phyloP scores from a whole-genome alignment of 2,329 filamentous ascomycete genomes.

The Verticillium zaregamsianum region DNA sequence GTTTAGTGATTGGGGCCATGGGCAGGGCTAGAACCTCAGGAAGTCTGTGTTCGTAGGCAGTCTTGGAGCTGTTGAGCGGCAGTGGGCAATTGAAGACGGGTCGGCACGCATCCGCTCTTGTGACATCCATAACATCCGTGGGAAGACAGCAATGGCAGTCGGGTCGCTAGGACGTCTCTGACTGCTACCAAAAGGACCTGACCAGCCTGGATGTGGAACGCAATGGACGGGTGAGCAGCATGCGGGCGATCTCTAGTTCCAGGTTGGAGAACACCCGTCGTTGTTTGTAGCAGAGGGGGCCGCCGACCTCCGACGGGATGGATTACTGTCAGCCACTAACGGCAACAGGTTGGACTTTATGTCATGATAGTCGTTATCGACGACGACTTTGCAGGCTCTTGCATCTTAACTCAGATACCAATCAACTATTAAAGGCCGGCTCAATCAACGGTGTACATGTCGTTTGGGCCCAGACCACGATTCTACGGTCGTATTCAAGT shows the following conservation, averaged over 20 bases:
- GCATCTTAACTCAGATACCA: background rate
- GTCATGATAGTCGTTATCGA: background rate
- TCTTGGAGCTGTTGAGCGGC: background rate
- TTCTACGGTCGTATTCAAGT: background rate
- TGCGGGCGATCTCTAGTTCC: background rate
- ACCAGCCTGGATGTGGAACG: no score
- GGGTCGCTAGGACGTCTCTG: no score
- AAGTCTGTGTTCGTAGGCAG: background rate
- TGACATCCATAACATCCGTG: no score
- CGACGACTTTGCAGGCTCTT: background rate
- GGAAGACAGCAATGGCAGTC: no score
- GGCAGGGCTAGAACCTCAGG: background rate
- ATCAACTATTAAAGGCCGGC: background rate
- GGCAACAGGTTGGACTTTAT: background rate
- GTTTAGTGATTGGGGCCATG: background rate
- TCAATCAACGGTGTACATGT: background rate
- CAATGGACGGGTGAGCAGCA: background rate
- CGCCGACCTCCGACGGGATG: background rate
- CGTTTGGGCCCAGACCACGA: background rate
- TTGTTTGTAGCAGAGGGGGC: background rate
- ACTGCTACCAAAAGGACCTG: no score
- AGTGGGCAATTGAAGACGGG: background rate
- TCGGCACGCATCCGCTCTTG: background rate
- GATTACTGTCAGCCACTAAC: background rate
- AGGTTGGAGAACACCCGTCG: background rate